These are phyloP conservation scores for Alternaria panax DNA, from an alignment of 2,329 filamentous ascomycete species.

Conservation along the genomic window DNA sequence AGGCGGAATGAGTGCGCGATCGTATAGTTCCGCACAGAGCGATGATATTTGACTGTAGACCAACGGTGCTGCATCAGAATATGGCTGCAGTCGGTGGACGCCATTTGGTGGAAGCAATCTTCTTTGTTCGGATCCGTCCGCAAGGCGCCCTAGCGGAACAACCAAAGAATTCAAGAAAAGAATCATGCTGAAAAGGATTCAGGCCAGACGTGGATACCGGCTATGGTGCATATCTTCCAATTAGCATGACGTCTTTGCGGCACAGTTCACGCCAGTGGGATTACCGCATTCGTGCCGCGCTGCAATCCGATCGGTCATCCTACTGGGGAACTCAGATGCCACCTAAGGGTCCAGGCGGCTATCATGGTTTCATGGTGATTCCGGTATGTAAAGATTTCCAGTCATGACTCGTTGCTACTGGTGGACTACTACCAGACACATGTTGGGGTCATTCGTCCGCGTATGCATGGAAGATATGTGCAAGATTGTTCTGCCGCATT, in stretches of 20 bases:
- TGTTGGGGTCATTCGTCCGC: conserved; percentile 12
- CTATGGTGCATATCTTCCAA: background rate
- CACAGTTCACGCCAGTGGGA: background rate
- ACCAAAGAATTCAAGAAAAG: background rate
- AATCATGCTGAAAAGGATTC: background rate
- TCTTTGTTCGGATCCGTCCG: background rate
- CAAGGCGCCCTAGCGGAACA: conserved; percentile 1
- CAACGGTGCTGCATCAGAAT: background rate
- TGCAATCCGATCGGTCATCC: background rate
- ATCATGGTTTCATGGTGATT: conserved; percentile 2
- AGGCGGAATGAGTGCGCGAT: background rate
- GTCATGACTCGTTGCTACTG: conserved; percentile 7
- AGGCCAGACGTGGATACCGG: background rate
- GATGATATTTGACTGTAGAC: background rate
- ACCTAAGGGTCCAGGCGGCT: background rate
- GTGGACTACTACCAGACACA: conserved; percentile 7
- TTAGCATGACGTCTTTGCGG: background rate
- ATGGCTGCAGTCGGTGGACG: background rate
- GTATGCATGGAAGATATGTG: conserved; percentile 19
- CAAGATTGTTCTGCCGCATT: conserved; percentile 29
- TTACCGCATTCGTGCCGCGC: background rate
- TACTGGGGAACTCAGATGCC: background rate
- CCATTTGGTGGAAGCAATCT: background rate
- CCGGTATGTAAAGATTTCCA: conserved; percentile 3
- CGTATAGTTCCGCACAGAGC: background rate